A percentile compares a stretch with the other conserved stretches of the same genome.
Conservation (phyloP, 495 filamentous ascomycete species). For the Sordaria brevicollis region DNA sequence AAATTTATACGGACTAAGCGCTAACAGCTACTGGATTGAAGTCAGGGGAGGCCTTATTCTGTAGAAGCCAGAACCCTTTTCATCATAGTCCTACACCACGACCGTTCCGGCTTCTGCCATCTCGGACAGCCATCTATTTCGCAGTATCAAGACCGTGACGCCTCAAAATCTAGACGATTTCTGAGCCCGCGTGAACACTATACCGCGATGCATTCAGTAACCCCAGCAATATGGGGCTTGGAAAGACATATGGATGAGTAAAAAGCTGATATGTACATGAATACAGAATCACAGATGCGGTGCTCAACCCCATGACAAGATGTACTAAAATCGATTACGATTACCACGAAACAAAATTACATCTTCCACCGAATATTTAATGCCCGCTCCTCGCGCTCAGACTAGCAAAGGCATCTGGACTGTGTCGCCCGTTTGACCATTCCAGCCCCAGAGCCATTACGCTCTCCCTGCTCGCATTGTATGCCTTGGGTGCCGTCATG, state of each 20-base stretch:
- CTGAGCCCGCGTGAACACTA: too few relatives aligned
- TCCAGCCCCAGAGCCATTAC: conserved; percentile 63
- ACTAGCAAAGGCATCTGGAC: conserved; percentile 94
- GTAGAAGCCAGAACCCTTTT: too few relatives aligned
- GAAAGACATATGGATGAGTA: neutral
- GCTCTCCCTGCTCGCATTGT: conserved; percentile 81
- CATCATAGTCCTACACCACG: too few relatives aligned
- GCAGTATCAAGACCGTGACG: too few relatives aligned
- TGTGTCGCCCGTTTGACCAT: conserved; percentile 70
- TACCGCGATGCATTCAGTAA: neutral
- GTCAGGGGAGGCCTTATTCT: too few relatives aligned
- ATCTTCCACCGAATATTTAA: neutral
- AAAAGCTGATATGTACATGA: neutral
- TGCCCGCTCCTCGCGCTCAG: conserved; percentile 51
- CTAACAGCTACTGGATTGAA: neutral
- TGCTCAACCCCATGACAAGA: neutral
- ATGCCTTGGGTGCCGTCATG: conserved; percentile 12
- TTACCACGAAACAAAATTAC: neutral
- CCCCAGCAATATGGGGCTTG: neutral
- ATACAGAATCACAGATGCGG: neutral
- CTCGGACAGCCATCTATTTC: too few relatives aligned
- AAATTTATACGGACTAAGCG: neutral
- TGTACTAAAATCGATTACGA: neutral
- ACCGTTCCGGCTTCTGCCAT: too few relatives aligned
- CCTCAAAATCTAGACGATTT: too few relatives aligned